Percentiles rank a stretch among this genome's conserved stretches.
phyloP scores from a whole-genome alignment of 208 protist species.

The Acanthamoeba royreba region DNA sequence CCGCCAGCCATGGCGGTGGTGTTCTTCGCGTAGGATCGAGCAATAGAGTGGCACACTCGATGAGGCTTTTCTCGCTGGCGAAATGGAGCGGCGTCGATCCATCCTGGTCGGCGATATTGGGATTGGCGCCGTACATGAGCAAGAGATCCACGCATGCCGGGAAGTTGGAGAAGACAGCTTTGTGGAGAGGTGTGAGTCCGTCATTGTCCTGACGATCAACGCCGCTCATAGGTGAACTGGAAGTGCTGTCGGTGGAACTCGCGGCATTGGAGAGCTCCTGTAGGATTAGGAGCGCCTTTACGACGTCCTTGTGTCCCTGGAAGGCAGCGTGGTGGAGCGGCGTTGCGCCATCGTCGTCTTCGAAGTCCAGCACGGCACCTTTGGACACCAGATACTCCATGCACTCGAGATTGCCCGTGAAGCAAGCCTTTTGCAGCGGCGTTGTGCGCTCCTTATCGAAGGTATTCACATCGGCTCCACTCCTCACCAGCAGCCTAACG shows the following conservation, averaged over 20 bases:
- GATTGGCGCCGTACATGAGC: neutral
- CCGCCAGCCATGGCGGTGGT: neutral
- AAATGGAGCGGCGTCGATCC: constrained; percentile 15
- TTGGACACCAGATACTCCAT: neutral
- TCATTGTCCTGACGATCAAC: constrained; percentile 5
- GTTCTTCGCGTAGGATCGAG: neutral
- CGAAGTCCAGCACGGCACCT: neutral
- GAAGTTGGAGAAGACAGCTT: constrained; percentile 7
- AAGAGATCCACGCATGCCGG: constrained; percentile 1
- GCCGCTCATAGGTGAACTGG: too few relatives aligned
- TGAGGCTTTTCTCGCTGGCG: constrained; percentile 32
- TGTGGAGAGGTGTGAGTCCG: constrained; percentile 24
- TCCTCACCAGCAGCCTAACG: neutral
- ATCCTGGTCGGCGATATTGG: constrained; percentile 12
- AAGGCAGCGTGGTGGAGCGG: constrained; percentile 29
- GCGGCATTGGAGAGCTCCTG: neutral
- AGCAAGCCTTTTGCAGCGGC: constrained; percentile 40
- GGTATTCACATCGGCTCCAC: constrained; percentile 3
- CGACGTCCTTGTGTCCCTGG: neutral
- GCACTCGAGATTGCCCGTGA: constrained; percentile 5
- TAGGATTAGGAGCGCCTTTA: neutral
- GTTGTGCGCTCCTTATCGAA: constrained; percentile 39
- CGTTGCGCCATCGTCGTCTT: constrained; percentile 15
- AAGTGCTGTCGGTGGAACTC: neutral
- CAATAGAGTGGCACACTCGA: neutral